phyloP scores from a whole-genome alignment of 257 asterid species.

The Verbascum thapsus region DNA sequence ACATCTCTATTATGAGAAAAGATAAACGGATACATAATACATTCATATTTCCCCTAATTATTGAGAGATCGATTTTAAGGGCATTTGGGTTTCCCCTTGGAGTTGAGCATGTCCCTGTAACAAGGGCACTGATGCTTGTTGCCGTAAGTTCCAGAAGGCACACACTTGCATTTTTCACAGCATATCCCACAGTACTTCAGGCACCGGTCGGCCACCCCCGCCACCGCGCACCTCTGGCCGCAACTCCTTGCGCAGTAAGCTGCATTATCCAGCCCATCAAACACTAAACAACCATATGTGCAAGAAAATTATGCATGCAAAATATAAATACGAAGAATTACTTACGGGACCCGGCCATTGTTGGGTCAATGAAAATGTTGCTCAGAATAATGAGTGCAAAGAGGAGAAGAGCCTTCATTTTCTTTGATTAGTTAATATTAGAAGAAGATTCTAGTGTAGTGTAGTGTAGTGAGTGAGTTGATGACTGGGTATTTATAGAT shows the following conservation, averaged over 20 bases:
- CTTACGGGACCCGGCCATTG: slow-evolving; percentile 43
- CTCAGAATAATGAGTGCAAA: slow-evolving; percentile 39
- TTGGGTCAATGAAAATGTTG: slow-evolving; percentile 37
- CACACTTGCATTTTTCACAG: slow-evolving; percentile 70
- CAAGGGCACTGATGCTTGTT: slow-evolving; percentile 82
- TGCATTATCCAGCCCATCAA: slow-evolving; percentile 9
- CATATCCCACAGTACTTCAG: slow-evolving; percentile 66
- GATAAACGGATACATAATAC: no score
- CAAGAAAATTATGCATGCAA: neutral
- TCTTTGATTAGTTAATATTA: neutral
- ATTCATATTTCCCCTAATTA: no score
- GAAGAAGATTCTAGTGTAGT: neutral
- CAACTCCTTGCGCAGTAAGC: slow-evolving; percentile 46
- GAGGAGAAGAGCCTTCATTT: slow-evolving; percentile 47
- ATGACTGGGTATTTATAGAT: no score
- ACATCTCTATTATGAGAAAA: no score
- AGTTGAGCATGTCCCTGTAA: slow-evolving; percentile 58
- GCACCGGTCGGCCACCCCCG: slow-evolving; percentile 62
- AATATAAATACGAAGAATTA: neutral
- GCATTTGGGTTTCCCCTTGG: slow-evolving; percentile 79
- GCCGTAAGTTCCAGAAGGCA: slow-evolving; percentile 75
- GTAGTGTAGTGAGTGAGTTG: no score
- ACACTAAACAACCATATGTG: no score
- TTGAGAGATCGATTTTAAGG: slow-evolving; percentile 45
- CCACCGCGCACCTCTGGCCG: slow-evolving; percentile 49